Conservation (phyloP, 2,329 filamentous ascomycete genomes). For the Hortaea werneckii region DNA sequence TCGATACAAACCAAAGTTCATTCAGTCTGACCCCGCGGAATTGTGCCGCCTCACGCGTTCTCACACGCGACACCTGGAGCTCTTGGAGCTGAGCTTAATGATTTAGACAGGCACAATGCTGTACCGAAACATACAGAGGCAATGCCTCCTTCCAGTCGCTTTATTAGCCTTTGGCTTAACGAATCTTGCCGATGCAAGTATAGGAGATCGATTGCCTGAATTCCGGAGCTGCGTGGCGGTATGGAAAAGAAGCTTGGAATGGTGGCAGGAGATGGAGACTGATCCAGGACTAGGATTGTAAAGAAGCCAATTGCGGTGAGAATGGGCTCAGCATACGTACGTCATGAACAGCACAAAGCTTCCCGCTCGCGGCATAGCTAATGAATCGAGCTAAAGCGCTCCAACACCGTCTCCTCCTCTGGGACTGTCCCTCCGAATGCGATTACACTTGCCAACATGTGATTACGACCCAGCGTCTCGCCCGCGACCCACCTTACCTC, state of each 20-base stretch:
- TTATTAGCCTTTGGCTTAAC: constrained; percentile 6
- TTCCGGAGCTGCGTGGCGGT: constrained; percentile 83
- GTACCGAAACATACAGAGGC: constrained; percentile 9
- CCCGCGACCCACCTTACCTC: constrained; percentile 52
- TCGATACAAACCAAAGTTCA: too few species aligned
- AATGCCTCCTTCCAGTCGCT: constrained; percentile 12
- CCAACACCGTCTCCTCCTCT: constrained; percentile 76
- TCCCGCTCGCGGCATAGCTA: too few species aligned
- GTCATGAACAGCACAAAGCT: constrained; percentile 19
- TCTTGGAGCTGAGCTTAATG: too few species aligned
- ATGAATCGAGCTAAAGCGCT: constrained; percentile 47
- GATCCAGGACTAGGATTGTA: constrained; percentile 54
- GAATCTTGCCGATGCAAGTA: constrained; percentile 49
- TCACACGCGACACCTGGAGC: too few species aligned
- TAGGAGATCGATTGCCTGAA: constrained; percentile 76
- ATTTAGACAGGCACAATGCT: constrained; percentile 18
- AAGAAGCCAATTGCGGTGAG: constrained; percentile 64
- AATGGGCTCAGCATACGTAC: constrained; percentile 61
- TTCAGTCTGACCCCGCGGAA: too few species aligned
- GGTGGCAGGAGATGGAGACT: not conserved
- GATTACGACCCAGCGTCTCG: constrained; percentile 62
- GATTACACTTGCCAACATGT: constrained; percentile 97
- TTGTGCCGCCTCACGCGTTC: too few species aligned
- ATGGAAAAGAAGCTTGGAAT: constrained; percentile 18
- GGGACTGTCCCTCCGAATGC: constrained; percentile 89